These are phyloP conservation scores for Trichoderma guizhouense DNA, from an alignment of 2,329 filamentous ascomycete genomes.

Conservation along the genomic window DNA sequence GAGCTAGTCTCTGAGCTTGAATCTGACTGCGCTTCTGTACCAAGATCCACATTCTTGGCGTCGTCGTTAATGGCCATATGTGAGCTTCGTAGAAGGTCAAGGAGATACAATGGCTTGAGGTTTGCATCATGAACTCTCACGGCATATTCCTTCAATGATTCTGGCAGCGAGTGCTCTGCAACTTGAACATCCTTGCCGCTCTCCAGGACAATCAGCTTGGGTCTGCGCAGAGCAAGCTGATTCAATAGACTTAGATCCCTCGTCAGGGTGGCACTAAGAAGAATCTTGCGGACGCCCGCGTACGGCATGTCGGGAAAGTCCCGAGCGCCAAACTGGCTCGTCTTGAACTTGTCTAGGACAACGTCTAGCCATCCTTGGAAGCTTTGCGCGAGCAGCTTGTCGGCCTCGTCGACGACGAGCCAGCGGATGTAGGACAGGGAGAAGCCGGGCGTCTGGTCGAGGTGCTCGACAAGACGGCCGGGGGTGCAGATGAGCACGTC, in stretches of 20 bases:
- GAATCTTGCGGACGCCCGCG: slow-evolving; percentile 68
- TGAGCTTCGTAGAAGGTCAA: slow-evolving; percentile 65
- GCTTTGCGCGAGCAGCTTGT: slow-evolving; percentile 84
- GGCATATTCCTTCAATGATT: slow-evolving; percentile 60
- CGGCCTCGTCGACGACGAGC: slow-evolving; percentile 91
- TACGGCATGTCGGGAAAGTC: slow-evolving; percentile 53
- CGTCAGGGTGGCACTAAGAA: slow-evolving; percentile 91
- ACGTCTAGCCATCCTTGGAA: slow-evolving; percentile 86
- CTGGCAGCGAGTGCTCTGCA: slow-evolving; percentile 56
- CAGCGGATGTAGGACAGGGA: slow-evolving; percentile 74
- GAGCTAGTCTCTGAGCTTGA: slow-evolving; percentile 30
- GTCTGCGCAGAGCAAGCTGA: slow-evolving; percentile 67
- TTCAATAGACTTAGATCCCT: slow-evolving; percentile 77
- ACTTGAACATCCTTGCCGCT: slow-evolving; percentile 44
- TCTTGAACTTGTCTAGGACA: slow-evolving; percentile 61
- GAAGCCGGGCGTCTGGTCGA: slow-evolving; percentile 80
- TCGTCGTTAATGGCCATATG: slow-evolving; percentile 39
- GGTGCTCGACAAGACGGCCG: slow-evolving; percentile 85
- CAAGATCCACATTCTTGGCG: neutral
- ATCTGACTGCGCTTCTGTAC: slow-evolving; percentile 27
- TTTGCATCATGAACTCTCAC: slow-evolving; percentile 66
- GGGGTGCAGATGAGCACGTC: slow-evolving; percentile 91
- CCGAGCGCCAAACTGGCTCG: slow-evolving; percentile 46
- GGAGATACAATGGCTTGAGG: slow-evolving; percentile 79
- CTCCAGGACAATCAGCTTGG: slow-evolving; percentile 73